A percentile compares a stretch with the other conserved stretches of the same genome.
These are phyloP conservation scores for Spergularia bocconei DNA, from an alignment of 148 eudicot genomes.

Conservation along the genomic window DNA sequence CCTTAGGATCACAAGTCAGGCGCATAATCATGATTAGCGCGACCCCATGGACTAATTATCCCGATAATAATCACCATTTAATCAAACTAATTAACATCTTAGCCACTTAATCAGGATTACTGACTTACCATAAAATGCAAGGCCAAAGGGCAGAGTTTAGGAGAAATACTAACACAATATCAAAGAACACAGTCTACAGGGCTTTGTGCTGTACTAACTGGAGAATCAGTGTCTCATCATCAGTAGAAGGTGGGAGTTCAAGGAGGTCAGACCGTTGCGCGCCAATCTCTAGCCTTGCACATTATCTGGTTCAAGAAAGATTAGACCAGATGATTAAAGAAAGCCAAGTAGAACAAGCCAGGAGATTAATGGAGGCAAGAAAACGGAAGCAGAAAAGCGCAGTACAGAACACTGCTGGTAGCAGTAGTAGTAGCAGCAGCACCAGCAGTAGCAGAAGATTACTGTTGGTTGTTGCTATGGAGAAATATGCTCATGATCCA, in stretches of 20 bases:
- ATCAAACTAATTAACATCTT: neutral
- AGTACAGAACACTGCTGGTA: neutral
- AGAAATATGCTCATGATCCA: slow-evolving; percentile 62
- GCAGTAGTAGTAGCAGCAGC: neutral
- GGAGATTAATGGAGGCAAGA: slow-evolving; percentile 26
- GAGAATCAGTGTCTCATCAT: slow-evolving; percentile 57
- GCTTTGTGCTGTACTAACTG: slow-evolving; percentile 56
- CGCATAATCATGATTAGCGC: slow-evolving; percentile 44
- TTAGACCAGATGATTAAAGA: slow-evolving; percentile 71
- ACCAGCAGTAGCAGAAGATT: slow-evolving; percentile 30
- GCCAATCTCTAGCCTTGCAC: slow-evolving; percentile 56
- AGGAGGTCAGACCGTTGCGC: slow-evolving; percentile 29
- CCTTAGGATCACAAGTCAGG: slow-evolving; percentile 21
- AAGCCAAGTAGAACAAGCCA: slow-evolving; percentile 42
- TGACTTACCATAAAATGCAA: slow-evolving; percentile 32
- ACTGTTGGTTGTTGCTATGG: slow-evolving; percentile 65
- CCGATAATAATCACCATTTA: slow-evolving; percentile 6
- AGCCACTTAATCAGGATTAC: neutral
- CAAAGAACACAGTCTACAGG: slow-evolving; percentile 42
- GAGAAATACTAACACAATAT: slow-evolving; percentile 19
- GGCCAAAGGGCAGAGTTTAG: slow-evolving; percentile 8
- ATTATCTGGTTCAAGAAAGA: slow-evolving; percentile 76
- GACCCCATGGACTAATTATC: slow-evolving; percentile 22
- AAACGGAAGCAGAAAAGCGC: slow-evolving; percentile 30
- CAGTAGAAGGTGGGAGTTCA: slow-evolving; percentile 32